Evolutionary conservation across 352 stramenopile genomes (phyloP).

Genomic region (Globisporangium echinulatum): DNA sequence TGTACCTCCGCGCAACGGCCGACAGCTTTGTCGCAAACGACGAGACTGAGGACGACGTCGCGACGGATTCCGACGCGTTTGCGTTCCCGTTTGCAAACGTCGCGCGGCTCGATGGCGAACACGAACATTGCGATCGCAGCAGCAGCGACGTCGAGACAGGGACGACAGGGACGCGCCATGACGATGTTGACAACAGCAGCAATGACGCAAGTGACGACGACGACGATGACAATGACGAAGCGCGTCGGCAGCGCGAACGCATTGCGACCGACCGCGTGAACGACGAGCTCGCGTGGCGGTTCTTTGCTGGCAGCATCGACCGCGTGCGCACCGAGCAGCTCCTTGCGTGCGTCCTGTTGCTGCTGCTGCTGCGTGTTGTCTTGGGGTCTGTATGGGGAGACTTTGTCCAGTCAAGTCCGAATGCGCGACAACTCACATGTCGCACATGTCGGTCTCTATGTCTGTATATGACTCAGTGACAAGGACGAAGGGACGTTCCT

Average conservation of each 20-base stretch:
- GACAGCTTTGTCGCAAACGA: slow-evolving; percentile 62
- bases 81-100: slow-evolving; percentile 38
- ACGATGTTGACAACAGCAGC: slow-evolving; percentile 1
- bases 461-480: slow-evolving; percentile 10
- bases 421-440: too few relatives aligned
- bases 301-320: slow-evolving; percentile 77
- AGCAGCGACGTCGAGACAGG: slow-evolving; percentile 9
- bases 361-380: not conserved
- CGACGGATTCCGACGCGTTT: slow-evolving; percentile 34
- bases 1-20: slow-evolving; percentile 66
- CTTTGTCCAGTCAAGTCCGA: too few relatives aligned
- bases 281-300: slow-evolving; percentile 66
- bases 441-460: not conserved
- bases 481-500: slow-evolving; percentile 74
- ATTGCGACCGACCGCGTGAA: slow-evolving; percentile 33
- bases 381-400: not conserved
- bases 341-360: slow-evolving; percentile 32
- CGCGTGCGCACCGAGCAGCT: slow-evolving; percentile 58
- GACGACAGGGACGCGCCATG: not conserved
- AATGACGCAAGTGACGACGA: slow-evolving; percentile 6
- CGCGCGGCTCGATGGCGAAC: slow-evolving; percentile 14
- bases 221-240: slow-evolving; percentile 29
- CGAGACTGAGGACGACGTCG: slow-evolving; percentile 61
- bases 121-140: not conserved
- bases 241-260: slow-evolving; percentile 27